Evolutionary conservation across 176 grass and related monocot species (phyloP).

Genomic region (Urochloa ruziziensis): DNA sequence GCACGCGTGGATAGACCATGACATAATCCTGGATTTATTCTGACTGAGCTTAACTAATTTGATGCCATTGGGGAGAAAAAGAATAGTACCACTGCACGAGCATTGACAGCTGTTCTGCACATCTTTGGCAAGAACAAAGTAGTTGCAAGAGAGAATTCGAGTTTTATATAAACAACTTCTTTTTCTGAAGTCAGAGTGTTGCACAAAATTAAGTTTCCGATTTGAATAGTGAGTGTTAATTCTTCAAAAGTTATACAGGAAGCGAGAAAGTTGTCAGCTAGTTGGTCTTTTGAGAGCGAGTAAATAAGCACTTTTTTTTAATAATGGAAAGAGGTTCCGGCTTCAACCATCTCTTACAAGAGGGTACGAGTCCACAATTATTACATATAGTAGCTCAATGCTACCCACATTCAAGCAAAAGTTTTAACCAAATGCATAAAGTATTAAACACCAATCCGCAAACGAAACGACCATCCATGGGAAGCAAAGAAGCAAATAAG

Average conservation of each 20-base stretch:
- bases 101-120: slow-evolving; percentile 6
- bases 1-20: slow-evolving; percentile 27
- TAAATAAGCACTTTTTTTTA: too few species aligned
- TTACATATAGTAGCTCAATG: too few species aligned
- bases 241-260: not conserved
- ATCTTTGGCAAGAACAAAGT: not conserved
- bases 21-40: slow-evolving; percentile 47
- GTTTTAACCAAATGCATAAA: too few species aligned
- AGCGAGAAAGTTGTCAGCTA: not conserved
- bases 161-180: not conserved
- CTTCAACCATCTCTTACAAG: too few species aligned
- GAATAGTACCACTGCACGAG: not conserved
- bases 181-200: not conserved
- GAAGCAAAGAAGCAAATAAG: too few species aligned
- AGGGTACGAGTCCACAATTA: too few species aligned
- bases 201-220: not conserved
- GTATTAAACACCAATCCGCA: too few species aligned
- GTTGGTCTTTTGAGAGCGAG: not conserved
- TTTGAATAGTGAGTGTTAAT: not conserved
- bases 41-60: slow-evolving; percentile 23
- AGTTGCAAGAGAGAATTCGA: not conserved
- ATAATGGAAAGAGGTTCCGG: too few species aligned
- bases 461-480: too few species aligned
- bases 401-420: too few species aligned
- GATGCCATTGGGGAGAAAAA: not conserved